phyloP scores from a whole-genome alignment of 192 early-diverging fungal genomes.

The Entomortierella chlamydospora region DNA sequence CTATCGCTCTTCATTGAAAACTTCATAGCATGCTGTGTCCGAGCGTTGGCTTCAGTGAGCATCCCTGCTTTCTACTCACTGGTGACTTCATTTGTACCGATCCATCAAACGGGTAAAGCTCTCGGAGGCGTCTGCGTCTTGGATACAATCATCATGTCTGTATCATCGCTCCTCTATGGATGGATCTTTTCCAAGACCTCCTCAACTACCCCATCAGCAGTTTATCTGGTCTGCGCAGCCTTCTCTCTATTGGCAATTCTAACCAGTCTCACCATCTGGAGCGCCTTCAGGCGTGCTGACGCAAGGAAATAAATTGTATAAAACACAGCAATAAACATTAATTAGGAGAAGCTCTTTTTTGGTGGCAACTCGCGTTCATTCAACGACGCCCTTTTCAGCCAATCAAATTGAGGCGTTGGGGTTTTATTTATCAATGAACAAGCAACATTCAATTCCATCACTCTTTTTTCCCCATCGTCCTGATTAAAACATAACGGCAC shows the following conservation, averaged over 20 bases:
- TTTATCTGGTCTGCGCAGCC: constrained; percentile 11
- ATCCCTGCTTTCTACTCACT: constrained; percentile 30
- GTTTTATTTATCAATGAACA: background rate
- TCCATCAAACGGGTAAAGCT: constrained; percentile 32
- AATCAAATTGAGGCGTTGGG: background rate
- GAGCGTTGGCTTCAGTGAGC: constrained; percentile 25
- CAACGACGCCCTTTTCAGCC: background rate
- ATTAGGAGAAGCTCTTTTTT: constrained; percentile 1
- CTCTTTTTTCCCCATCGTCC: background rate
- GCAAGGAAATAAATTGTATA: background rate
- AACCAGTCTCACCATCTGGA: constrained; percentile 1
- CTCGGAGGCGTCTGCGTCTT: constrained; percentile 27
- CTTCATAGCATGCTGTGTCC: constrained; percentile 12
- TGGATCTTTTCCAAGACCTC: constrained; percentile 39
- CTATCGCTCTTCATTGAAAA: background rate
- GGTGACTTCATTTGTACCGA: constrained; percentile 24
- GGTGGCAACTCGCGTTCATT: constrained; percentile 30
- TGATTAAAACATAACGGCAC: background rate
- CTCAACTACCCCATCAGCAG: constrained; percentile 15
- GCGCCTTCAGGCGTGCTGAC: constrained; percentile 8
- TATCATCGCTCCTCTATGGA: constrained; percentile 24
- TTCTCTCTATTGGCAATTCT: constrained; percentile 7
- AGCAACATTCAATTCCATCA: background rate
- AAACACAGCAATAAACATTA: no score
- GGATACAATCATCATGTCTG: constrained; percentile 21